Base-by-base conservation (phyloP, 148 eudicot species). In the Cornus controversa region DNA sequence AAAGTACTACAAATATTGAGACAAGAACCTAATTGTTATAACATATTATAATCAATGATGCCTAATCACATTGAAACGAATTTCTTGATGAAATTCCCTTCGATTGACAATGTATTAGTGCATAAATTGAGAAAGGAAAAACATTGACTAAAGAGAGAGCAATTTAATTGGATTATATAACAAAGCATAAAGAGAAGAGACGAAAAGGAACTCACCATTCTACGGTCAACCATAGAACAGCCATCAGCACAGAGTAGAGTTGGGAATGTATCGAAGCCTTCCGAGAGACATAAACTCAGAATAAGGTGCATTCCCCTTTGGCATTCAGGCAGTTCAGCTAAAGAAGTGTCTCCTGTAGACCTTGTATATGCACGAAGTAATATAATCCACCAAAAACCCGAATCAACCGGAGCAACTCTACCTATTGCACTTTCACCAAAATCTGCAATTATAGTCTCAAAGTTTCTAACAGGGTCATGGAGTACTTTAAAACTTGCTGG, bases 331-430 rank as follows among this genome's bases (percentile, higher is more conserved):
- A 74, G 78, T 73, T 88, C 91, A 69, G 91, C 89, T 63, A 88
- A 72, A 67, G 89, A 78, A 69, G 86, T 84, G 78, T 88, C 89
- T 25, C 89, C 91, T 1, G 91, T 88, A 24, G 91, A 82, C 79
- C 84, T 86, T 31, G 91, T 88, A 42, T 86, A 88, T 42, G 91
- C 91, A 42, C 91, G 85, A 5, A 86, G 83, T 67, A 88, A 60
- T 47, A 88, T 86, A n/a, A 88, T 88, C 91, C 91, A 88, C 91
- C 91, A 88, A 78, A 88, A 88, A 28, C 91, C 91, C 0, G 91
- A 88, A 79, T 88, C 91, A 54, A 88, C 91, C 25, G 89, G 91
- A 67, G 91, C 91, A 54, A 88, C 91, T 79, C 91, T 80, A n/a
- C 91, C 91, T 31, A 88, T 88, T 15, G 91, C 89, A 14, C 80